Evolutionary conservation across 2,329 filamentous ascomycete genomes (phyloP).

Genomic region (Sodiomyces alkalinus): DNA sequence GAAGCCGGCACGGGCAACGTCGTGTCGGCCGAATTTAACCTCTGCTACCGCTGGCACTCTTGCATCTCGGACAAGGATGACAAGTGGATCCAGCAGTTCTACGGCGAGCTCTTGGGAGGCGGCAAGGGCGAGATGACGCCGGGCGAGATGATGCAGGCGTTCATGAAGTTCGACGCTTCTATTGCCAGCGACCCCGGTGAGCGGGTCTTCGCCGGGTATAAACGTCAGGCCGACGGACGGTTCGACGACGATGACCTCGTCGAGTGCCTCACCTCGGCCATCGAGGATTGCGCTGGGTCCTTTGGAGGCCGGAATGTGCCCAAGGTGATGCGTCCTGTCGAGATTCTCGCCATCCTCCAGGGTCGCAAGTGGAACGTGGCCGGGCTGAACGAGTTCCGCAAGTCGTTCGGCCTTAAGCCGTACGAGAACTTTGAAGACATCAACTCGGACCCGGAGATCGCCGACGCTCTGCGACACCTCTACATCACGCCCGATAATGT

Average conservation of each 20-base stretch:
- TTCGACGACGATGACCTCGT: conserved; percentile 67
- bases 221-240: conserved; percentile 49
- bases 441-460: conserved; percentile 59
- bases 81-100: conserved; percentile 62
- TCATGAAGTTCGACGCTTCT: conserved; percentile 45
- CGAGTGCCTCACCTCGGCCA: conserved; percentile 47
- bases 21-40: conserved; percentile 78
- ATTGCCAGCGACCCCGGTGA: conserved; percentile 52
- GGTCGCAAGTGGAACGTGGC: conserved; percentile 63
- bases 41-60: conserved; percentile 80
- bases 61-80: conserved; percentile 63
- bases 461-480: conserved; percentile 47
- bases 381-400: conserved; percentile 45
- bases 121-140: conserved; percentile 42
- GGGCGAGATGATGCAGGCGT: conserved; percentile 43
- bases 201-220: conserved; percentile 51
- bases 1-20: conserved; percentile 66
- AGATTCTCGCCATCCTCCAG: conserved; percentile 69
- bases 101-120: conserved; percentile 39
- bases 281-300: conserved; percentile 63
- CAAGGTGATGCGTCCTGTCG: conserved; percentile 55
- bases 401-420: conserved; percentile 63
- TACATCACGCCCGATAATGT: conserved; percentile 70
- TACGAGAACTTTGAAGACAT: conserved; percentile 73
- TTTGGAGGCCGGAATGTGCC: conserved; percentile 66